Percentiles rank a stretch among this genome's conserved stretches.
These are phyloP conservation scores for Irpex lacteus DNA, from an alignment of 1,284 basidiomycete species.

Conservation along the genomic window DNA sequence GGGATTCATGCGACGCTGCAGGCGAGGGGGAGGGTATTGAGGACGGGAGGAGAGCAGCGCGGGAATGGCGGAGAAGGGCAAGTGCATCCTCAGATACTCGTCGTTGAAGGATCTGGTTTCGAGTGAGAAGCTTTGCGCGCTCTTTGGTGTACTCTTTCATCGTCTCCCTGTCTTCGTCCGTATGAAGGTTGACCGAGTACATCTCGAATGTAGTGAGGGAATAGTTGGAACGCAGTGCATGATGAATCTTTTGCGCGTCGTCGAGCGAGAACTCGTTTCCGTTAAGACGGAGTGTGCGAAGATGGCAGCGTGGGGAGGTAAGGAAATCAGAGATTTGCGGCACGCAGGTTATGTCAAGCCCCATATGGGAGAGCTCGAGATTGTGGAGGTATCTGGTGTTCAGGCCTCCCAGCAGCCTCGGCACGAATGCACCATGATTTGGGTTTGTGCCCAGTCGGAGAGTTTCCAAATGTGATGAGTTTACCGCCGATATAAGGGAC, in stretches of 20 bases:
- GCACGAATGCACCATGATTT: conserved; percentile 48
- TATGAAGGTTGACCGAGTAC: conserved; percentile 39
- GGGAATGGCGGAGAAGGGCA: conserved; percentile 47
- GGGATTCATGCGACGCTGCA: conserved; percentile 22
- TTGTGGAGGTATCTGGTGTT: conserved; percentile 46
- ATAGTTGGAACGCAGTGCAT: conserved; percentile 49
- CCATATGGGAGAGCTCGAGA: conserved; percentile 52
- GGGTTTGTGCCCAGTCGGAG: conserved; percentile 45
- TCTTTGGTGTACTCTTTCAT: conserved; percentile 17
- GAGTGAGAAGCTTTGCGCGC: conserved; percentile 38
- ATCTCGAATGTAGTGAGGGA: conserved; percentile 48
- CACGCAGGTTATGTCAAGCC: conserved; percentile 44
- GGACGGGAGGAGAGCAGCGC: conserved; percentile 43
- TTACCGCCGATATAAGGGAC: conserved; percentile 44
- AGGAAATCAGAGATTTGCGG: conserved; percentile 48
- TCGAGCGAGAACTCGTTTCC: conserved; percentile 51
- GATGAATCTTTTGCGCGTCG: conserved; percentile 43
- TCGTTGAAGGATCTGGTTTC: conserved; percentile 17
- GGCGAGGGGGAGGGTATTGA: conserved; percentile 14
- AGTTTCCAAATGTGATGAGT: conserved; percentile 42
- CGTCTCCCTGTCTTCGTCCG: conserved; percentile 20
- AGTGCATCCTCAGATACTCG: conserved; percentile 19
- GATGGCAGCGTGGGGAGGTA: conserved; percentile 47
- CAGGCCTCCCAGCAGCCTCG: conserved; percentile 48
- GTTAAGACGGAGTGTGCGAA: conserved; percentile 52